Base-by-base conservation (phyloP, 2,329 filamentous ascomycete genomes). In the Curvularia sp. region DNA sequence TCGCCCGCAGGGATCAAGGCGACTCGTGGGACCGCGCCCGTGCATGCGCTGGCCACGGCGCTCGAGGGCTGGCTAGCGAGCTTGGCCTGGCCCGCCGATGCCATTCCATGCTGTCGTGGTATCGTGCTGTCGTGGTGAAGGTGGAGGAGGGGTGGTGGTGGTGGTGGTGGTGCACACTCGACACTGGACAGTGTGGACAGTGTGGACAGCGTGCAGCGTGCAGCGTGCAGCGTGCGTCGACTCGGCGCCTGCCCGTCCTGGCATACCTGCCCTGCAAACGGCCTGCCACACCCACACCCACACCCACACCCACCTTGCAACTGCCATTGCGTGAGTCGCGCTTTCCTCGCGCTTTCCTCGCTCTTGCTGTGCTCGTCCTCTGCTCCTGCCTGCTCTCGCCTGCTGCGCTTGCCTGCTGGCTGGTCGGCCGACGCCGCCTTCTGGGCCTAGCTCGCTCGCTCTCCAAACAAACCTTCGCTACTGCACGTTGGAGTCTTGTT, bases 1-100 rank as follows among this genome's bases (percentile, higher is more conserved):
- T 39, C 39, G 51, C 45, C 38, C 23, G 45, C 57, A 55, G 60
- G 67, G 59, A 52, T 53, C 43, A 15, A 25, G 59, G 67, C 67
- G 65, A 68, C 66, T 65, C 63, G 63, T 63, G 63, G 54, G 50
- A 61, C 64, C 60, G 13, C 23, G 19, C 54, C 55, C 63, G 58
- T 65, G 63, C 57, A 58, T 48, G 42, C 43, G 43, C 52, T 52
- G 57, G 49, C 57, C 59, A 55, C 45, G 59, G 61, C 54, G 59
- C 56, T 54, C 53, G 55, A 57, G 48, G 47, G 36, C 46, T 55
- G 43, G 45, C 46, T 53, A 55, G 50, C 28, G 54, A 48, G 53
- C 52, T 49, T 55, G 55, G 45, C 53, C 58, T 49, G 32, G 52
- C 49, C 50, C 27, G 34, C 30, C 36, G 32, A 39, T 43, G 49